phyloP scores from a whole-genome alignment of 2,329 filamentous ascomycete species.

The Tolypocladium sp. region DNA sequence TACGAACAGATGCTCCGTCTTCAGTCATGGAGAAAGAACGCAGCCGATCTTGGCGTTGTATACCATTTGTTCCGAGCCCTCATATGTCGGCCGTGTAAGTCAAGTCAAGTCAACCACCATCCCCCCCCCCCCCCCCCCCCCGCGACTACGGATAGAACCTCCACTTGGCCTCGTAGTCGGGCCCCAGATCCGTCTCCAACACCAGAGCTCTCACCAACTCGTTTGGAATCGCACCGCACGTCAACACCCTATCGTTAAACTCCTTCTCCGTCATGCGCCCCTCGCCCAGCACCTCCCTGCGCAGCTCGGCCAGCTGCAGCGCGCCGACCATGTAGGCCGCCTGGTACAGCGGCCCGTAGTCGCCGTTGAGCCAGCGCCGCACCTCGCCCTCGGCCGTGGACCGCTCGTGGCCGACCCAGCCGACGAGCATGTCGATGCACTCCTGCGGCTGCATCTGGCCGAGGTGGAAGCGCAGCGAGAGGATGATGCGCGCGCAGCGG shows the following conservation, averaged over 20 bases:
- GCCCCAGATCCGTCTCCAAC: slow-evolving; percentile 26
- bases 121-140: neutral
- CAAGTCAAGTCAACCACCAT: neutral
- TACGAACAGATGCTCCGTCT: neutral
- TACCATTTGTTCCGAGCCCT: neutral
- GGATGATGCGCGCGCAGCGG: slow-evolving; percentile 48
- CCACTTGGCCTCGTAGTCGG: slow-evolving; percentile 38
- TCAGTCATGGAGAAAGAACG: neutral
- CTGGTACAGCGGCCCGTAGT: slow-evolving; percentile 50
- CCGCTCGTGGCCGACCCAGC: slow-evolving; percentile 48
- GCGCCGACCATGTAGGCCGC: slow-evolving; percentile 52
- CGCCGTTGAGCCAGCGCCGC: slow-evolving; percentile 43
- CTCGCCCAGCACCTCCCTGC: slow-evolving; percentile 33
- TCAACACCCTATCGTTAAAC: slow-evolving; percentile 46
- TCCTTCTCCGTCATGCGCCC: slow-evolving; percentile 36
- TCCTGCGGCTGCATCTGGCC: slow-evolving; percentile 42
- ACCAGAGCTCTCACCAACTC: slow-evolving; percentile 43
- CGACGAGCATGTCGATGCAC: slow-evolving; percentile 47
- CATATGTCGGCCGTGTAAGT: neutral
- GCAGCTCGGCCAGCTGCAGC: slow-evolving; percentile 42
- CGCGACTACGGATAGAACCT: slow-evolving; percentile 30
- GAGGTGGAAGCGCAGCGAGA: slow-evolving; percentile 49
- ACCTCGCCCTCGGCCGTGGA: slow-evolving; percentile 53
- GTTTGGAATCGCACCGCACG: slow-evolving; percentile 43
- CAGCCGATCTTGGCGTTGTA: neutral